Percentiles rank a stretch among this genome's conserved stretches.
phyloP scores from a whole-genome alignment of 331 rosid species.

The Prunus yedoensis region DNA sequence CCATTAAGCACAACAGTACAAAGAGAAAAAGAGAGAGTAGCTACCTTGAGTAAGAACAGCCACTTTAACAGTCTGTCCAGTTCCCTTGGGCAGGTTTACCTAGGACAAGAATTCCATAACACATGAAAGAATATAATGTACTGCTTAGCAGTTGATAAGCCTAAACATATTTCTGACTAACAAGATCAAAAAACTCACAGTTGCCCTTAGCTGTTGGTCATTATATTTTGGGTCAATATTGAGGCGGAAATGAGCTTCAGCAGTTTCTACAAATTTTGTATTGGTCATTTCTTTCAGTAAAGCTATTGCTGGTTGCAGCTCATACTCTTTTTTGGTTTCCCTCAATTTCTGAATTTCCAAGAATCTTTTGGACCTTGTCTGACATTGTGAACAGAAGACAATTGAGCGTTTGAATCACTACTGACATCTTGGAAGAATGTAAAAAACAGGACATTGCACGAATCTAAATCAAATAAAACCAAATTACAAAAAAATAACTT shows the following conservation, averaged over 20 bases:
- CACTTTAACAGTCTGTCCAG: slow-evolving; percentile 81
- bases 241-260: slow-evolving; percentile 97
- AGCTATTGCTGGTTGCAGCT: slow-evolving; percentile 68
- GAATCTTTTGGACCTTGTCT: slow-evolving; percentile 92
- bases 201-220: slow-evolving; percentile 94
- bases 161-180: slow-evolving; percentile 8
- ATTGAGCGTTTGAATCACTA: slow-evolving; percentile 13
- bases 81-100: slow-evolving; percentile 97
- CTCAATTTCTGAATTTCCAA: slow-evolving; percentile 88
- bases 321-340: slow-evolving; percentile 82
- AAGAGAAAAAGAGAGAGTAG: slow-evolving; percentile 20
- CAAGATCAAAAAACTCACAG: slow-evolving; percentile 60
- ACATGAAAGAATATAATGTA: background rate
- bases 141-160: slow-evolving; percentile 3
- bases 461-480: too few species aligned
- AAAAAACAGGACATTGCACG: background rate
- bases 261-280: slow-evolving; percentile 80
- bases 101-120: slow-evolving; percentile 25
- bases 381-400: slow-evolving; percentile 33
- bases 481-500: background rate
- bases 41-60: slow-evolving; percentile 99
- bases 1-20: background rate
- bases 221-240: slow-evolving; percentile 96
- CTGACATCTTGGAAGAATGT: background rate
- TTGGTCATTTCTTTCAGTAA: slow-evolving; percentile 67